These are phyloP conservation scores for Sequoia sempervirens DNA, from an alignment of 75 land plant genomes.

Conservation along the genomic window DNA sequence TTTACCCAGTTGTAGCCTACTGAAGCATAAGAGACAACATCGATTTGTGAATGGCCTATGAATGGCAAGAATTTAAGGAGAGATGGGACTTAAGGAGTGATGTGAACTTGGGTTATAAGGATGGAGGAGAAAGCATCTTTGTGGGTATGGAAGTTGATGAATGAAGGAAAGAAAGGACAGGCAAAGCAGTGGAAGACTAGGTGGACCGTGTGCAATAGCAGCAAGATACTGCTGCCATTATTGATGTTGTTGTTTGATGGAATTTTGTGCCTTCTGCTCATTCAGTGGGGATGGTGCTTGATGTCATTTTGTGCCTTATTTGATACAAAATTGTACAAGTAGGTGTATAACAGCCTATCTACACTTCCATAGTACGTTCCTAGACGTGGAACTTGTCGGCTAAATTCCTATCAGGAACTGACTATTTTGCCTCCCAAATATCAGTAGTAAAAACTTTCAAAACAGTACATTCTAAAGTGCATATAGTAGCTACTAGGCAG, in stretches of 20 bases:
- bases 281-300: conserved; percentile 11
- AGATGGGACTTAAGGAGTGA: neutral
- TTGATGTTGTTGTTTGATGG: conserved; percentile 13
- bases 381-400: conserved; percentile 7
- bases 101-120: neutral
- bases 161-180: neutral
- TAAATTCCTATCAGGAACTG: conserved; percentile 7
- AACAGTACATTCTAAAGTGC: conserved; percentile 2
- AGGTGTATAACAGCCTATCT: conserved; percentile 5
- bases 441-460: neutral
- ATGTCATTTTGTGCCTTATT: conserved; percentile 11
- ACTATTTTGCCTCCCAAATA: conserved; percentile 5
- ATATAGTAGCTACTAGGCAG: neutral
- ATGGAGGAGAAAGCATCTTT: neutral
- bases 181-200: conserved; percentile 9
- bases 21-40: neutral
- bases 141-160: conserved; percentile 4
- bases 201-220: conserved; percentile 14
- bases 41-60: neutral
- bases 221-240: conserved; percentile 9
- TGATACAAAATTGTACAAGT: conserved; percentile 8
- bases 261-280: conserved; percentile 14
- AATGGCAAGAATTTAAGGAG: neutral
- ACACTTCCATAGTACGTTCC: conserved; percentile 1
- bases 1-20: neutral